Percentiles rank a stretch among this genome's conserved stretches.
These are phyloP conservation scores for Colletotrichum gigasporum DNA, from an alignment of 2,329 filamentous ascomycete genomes.

Conservation along the genomic window DNA sequence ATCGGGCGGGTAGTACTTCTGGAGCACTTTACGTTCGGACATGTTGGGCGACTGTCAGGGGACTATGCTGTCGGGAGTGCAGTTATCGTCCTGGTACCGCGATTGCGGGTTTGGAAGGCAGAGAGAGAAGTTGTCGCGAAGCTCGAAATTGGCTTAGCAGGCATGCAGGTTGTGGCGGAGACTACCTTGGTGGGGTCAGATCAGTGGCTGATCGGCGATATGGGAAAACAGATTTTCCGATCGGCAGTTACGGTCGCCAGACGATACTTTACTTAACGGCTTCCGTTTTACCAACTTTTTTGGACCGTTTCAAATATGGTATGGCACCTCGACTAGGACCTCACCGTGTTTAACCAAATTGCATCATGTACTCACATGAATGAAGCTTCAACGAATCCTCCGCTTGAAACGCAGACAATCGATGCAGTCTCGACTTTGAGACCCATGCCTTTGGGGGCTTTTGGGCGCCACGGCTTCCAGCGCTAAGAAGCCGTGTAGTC, in stretches of 20 bases:
- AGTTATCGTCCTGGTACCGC: background rate
- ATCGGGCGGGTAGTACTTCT: slow-evolving; percentile 76
- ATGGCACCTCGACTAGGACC: too few relatives aligned
- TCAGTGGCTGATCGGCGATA: background rate
- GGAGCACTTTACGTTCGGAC: slow-evolving; percentile 86
- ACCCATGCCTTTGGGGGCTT: too few relatives aligned
- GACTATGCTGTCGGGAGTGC: background rate
- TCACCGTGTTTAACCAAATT: too few relatives aligned
- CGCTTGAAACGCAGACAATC: too few relatives aligned
- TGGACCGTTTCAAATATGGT: background rate
- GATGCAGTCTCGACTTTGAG: too few relatives aligned
- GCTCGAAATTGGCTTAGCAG: too few relatives aligned
- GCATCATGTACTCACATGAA: too few relatives aligned
- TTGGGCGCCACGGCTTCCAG: too few relatives aligned
- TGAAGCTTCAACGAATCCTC: too few relatives aligned
- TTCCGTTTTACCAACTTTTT: background rate
- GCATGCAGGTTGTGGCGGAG: background rate
- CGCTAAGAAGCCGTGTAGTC: background rate
- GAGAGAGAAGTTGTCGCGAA: background rate
- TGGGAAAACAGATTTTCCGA: background rate
- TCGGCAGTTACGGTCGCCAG: background rate
- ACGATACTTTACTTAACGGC: background rate
- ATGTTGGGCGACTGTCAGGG: slow-evolving; percentile 56
- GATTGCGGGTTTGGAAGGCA: background rate
- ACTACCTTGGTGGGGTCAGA: slow-evolving; percentile 6